Base-by-base conservation (phyloP, 1,139 yeast genomes). In the Barnettozyma hawaiiensis region DNA sequence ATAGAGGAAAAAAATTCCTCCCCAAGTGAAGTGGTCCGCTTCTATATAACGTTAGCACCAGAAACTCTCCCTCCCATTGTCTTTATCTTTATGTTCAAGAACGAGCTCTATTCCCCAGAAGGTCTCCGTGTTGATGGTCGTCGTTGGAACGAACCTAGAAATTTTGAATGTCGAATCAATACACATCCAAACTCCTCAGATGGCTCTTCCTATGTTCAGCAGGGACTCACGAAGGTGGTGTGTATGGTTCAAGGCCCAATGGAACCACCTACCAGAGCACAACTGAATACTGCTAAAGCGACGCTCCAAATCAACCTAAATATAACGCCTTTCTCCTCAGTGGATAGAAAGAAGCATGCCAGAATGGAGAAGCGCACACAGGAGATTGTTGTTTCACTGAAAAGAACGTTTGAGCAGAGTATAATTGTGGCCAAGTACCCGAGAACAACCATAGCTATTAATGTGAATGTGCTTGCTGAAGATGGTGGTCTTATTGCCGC, bases 61-160 rank as follows among this genome's bases (percentile, higher is more conserved):
- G n/a, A n/a, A n/a, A n/a, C n/a, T n/a, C n/a, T n/a, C n/a, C n/a
- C n/a, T n/a, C n/a, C n/a, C n/a, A n/a, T n/a, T n/a, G n/a, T n/a
- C n/a, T n/a, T n/a, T n/a, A n/a, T 2, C 18, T 16, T 33, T 5
- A 74, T 75, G 84, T 77, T 83, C 34, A 69, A 85, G 46, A 69
- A 80, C 62, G 98, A 90, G 66, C 65, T 90, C 40, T 89, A 85
- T 58, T 87, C 96, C 0, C 96, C 96, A 2, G 97, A 90, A 63
- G 98, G 97, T 5, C 71, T 92, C 39, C 73, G 97, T 53, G 70
- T 84, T 11, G 97, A 92, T 58, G 98, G 98, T 4, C 77, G 98
- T 58, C 73, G 98, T 53, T 89, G 95, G 92, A 87, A 90, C 57
- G 97, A 92, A 61, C 70, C 90, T 39, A 79, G 97, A 43, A 73